Percentiles rank a stretch among this genome's conserved stretches.
Evolutionary conservation across 176 grass and related monocot genomes (phyloP).

Genomic region (Thalia dealbata): DNA sequence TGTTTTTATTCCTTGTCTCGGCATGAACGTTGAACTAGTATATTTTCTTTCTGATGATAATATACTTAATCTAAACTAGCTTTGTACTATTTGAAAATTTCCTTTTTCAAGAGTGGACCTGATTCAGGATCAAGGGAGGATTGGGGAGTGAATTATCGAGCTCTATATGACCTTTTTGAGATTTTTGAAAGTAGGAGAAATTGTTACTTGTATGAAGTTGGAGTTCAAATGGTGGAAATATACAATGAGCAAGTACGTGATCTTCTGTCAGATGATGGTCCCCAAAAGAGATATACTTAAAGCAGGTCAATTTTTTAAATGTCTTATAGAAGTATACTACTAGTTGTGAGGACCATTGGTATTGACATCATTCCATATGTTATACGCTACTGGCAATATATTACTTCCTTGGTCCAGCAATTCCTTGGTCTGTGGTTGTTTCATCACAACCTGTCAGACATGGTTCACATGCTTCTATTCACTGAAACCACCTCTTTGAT

Average conservation of each 20-base stretch:
- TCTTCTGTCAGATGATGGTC: conserved; percentile 11
- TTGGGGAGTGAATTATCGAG: conserved; percentile 23
- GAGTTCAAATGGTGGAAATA: conserved; percentile 23
- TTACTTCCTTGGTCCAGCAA: no score
- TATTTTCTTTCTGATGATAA: neutral
- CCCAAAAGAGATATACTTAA: conserved; percentile 21
- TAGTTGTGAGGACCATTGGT: neutral
- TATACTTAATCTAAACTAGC: neutral
- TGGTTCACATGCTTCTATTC: no score
- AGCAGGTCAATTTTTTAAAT: neutral
- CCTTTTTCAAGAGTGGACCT: conserved; percentile 10
- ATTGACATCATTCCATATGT: neutral
- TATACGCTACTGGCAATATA: neutral
- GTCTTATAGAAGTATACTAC: no score
- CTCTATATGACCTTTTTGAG: conserved; percentile 17
- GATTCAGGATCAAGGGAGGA: conserved; percentile 4
- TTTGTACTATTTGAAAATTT: neutral
- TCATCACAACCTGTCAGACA: no score
- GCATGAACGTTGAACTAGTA: neutral
- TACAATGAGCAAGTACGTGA: conserved; percentile 22
- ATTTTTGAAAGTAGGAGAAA: conserved; percentile 11
- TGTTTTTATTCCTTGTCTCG: neutral
- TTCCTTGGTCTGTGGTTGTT: no score
- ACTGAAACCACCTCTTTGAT: no score
- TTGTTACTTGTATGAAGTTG: conserved; percentile 15